phyloP scores from a whole-genome alignment of 345 rosid species.

The Anastatica hierochuntica region DNA sequence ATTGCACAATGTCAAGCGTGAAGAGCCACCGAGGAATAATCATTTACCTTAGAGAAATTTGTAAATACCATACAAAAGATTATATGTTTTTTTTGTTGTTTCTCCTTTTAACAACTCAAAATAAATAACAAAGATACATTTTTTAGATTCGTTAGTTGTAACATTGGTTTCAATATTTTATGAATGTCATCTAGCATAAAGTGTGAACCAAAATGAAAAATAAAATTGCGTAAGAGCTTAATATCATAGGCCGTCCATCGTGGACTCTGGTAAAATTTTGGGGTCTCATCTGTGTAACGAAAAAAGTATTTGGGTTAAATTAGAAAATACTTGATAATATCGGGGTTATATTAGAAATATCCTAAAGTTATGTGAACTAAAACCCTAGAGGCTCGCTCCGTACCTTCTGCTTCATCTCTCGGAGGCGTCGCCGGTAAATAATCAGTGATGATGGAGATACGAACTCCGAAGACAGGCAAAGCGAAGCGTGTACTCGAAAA shows the following conservation, averaged over 20 bases:
- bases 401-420: neutral
- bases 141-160: too few species aligned
- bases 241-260: conserved; percentile 6
- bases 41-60: neutral
- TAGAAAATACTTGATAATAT: neutral
- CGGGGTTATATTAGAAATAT: neutral
- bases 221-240: neutral
- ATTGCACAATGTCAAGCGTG: conserved; percentile 15
- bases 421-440: conserved; percentile 16
- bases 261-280: neutral
- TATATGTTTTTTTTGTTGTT: conserved; percentile 15
- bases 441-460: conserved; percentile 42
- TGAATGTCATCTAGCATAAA: too few species aligned
- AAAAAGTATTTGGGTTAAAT: neutral
- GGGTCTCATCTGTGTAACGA: neutral
- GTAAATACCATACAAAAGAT: conserved; percentile 4
- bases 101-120: neutral
- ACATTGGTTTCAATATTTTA: too few species aligned
- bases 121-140: neutral
- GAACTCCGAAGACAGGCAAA: conserved; percentile 45
- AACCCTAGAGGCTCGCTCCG: conserved; percentile 17
- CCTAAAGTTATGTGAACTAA: conserved; percentile 2
- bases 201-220: too few species aligned
- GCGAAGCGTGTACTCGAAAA: conserved; percentile 56
- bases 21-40: neutral